Evolutionary conservation across 768 basidiomycete genomes (phyloP).

Genomic region (Tulasnella sp.): DNA sequence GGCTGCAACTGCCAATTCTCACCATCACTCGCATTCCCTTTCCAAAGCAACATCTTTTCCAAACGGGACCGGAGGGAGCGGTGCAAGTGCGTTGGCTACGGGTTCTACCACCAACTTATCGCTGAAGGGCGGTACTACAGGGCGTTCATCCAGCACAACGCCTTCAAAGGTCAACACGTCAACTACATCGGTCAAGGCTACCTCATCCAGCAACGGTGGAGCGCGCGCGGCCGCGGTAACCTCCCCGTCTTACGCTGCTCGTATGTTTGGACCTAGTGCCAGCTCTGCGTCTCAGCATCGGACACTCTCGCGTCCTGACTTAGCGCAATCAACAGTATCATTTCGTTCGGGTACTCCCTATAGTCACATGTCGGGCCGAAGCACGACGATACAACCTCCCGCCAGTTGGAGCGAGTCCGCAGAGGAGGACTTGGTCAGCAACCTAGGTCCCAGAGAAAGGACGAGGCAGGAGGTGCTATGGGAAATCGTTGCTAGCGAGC

Average conservation of each 20-base stretch:
- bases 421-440: conserved; percentile 85
- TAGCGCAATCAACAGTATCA: conserved; percentile 28
- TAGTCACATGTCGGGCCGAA: conserved; percentile 64
- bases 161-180: conserved; percentile 2
- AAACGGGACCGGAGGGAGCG: background rate
- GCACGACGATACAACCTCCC: conserved; percentile 41
- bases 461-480: conserved; percentile 93
- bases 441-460: conserved; percentile 85
- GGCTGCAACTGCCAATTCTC: background rate
- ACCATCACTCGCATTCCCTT: background rate
- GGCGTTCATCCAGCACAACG: background rate
- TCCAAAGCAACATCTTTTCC: conserved; percentile 1
- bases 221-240: conserved; percentile 1
- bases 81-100: background rate
- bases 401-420: conserved; percentile 79
- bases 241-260: conserved; percentile 5
- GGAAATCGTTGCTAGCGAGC: conserved; percentile 93
- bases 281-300: background rate
- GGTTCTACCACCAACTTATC: conserved; percentile 4
- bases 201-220: background rate
- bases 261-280: background rate
- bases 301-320: background rate
- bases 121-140: background rate
- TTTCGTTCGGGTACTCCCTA: conserved; percentile 72
- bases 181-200: background rate